Base-by-base conservation (phyloP, 441 rosid genomes). In the Syzygium malaccense region DNA sequence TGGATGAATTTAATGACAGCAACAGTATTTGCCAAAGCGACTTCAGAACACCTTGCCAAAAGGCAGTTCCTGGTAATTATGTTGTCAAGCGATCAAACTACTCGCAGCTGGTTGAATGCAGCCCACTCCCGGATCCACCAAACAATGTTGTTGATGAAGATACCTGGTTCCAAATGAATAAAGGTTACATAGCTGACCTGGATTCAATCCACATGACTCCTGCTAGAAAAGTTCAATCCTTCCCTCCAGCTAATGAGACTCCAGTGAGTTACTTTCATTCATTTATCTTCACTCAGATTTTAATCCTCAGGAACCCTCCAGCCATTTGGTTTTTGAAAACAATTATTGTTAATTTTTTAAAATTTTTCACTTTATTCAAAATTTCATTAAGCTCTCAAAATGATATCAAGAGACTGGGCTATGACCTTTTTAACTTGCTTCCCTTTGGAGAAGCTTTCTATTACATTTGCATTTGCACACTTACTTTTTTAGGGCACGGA, bases 101-200 rank as follows among this genome's bases (percentile, higher is more conserved):
- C 90, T 90, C 95, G 37, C 88, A 91, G 78, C 91, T 93, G 79
- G 91, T 95, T 75, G 98, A 93, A 87, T 96, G 60, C 88, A 96
- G 98, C 91, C 99, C 98, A 25, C 95, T 96, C 92, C 98, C 97
- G 79, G 94, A 95, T 92, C 90, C 94, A 89, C 90, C 94, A 86
- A 95, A 98, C 91, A 92, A 91, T 86, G 94, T 97, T 56, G 99
- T 98, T 58, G 99, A 97, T 91, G 98, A 97, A 93, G 99, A 97
- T 90, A 94, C 98, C 13, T 97, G 99, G 99, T 89, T 94, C 90
- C 94, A 95, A 92, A 93, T 97, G 94, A 97, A 97, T 92, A 95
- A 95, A 88, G 99, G 99, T 85, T 96, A 92, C 89, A 89, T 93
- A 86, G 94, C 96, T 89, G 97, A 97, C 92, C 98, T 97, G 68